phyloP scores from a whole-genome alignment of 2,329 filamentous ascomycete genomes.

The Talaromyces sp. region DNA sequence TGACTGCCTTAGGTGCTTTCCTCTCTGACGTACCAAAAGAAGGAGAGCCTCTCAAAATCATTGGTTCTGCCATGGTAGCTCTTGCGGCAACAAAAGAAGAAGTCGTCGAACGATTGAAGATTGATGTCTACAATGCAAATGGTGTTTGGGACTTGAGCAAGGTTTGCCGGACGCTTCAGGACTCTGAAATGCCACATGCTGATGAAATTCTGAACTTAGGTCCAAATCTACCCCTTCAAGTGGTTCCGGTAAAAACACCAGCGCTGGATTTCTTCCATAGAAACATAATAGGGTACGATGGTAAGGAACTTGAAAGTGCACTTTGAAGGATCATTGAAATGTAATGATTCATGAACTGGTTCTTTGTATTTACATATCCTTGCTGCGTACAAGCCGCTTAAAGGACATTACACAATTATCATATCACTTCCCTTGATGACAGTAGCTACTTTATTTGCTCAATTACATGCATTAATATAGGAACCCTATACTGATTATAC shows the following conservation, averaged over 20 bases:
- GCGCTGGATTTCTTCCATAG: neutral
- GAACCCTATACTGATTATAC: no score
- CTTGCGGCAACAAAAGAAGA: neutral
- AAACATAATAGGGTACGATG: neutral
- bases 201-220: neutral
- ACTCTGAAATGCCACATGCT: neutral
- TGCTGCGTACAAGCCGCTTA: neutral
- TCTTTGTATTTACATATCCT: neutral
- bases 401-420: neutral
- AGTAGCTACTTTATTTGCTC: neutral
- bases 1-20: neutral
- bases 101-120: neutral
- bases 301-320: neutral
- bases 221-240: neutral
- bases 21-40: neutral
- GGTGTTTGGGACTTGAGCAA: conserved; percentile 2
- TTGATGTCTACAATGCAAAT: conserved; percentile 1
- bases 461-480: neutral
- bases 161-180: neutral
- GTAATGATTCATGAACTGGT: neutral
- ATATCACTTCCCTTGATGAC: neutral
- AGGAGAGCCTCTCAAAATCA: neutral
- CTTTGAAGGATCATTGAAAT: neutral
- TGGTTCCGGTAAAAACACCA: neutral
- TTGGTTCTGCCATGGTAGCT: neutral